Evolutionary conservation across 768 basidiomycete species (phyloP).

Genomic region (Gelatoporia subvermispora): DNA sequence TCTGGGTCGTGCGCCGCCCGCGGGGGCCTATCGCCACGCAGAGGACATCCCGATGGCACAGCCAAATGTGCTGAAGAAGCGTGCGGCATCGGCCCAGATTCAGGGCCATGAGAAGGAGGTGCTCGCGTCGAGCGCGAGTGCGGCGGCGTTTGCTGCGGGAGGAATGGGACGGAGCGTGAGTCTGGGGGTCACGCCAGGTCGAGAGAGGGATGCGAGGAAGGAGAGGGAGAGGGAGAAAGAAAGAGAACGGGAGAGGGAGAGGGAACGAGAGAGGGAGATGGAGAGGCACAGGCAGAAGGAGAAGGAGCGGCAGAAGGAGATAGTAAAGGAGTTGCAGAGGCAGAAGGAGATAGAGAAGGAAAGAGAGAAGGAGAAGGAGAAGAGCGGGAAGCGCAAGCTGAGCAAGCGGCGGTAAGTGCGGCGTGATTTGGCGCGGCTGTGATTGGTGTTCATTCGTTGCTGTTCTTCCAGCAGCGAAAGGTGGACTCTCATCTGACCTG

Average conservation of each 20-base stretch:
- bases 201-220: slow-evolving; percentile 9
- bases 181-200: slow-evolving; percentile 12
- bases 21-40: slow-evolving; percentile 5
- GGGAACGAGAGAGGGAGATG: slow-evolving; percentile 10
- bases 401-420: slow-evolving; percentile 20
- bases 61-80: slow-evolving; percentile 23
- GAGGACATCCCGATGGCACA: slow-evolving; percentile 22
- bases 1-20: slow-evolving; percentile 1
- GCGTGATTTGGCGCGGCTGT: background rate
- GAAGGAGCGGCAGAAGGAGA: slow-evolving; percentile 4
- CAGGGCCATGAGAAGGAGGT: slow-evolving; percentile 3
- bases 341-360: slow-evolving; percentile 9
- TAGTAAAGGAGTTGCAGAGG: background rate
- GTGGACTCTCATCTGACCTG: background rate
- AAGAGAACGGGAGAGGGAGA: slow-evolving; percentile 10
- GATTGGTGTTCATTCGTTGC: background rate
- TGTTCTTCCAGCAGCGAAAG: background rate
- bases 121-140: slow-evolving; percentile 13
- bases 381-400: slow-evolving; percentile 15
- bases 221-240: slow-evolving; percentile 9
- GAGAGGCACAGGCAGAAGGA: slow-evolving; percentile 6
- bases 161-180: slow-evolving; percentile 5
- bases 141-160: slow-evolving; percentile 19
- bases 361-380: slow-evolving; percentile 9
- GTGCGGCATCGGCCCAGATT: slow-evolving; percentile 5